Evolutionary conservation across 139 green algal species (phyloP), one percentile per base, ranked within the genome.

Genomic region (Chlorella sp.): DNA sequence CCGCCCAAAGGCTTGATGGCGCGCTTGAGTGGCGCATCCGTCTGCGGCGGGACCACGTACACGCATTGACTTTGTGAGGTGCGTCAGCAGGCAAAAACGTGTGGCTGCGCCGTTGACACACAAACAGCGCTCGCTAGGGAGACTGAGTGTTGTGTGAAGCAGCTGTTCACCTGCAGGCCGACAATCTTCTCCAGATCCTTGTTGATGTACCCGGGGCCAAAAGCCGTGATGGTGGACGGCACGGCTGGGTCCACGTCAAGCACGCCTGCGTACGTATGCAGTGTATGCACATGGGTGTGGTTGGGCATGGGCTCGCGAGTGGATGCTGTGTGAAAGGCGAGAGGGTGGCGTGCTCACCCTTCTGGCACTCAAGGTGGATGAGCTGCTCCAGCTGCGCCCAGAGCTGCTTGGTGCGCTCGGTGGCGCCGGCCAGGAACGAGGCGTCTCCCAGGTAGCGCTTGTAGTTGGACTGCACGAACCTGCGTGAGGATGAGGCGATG

Each of bases 1-100:
- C 89, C 89, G 32, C 89, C 89, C 74, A 87, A 74, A 0, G 88
- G 86, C 80, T 94, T 94, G 73, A 94, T 93, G 35, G 83, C 82
- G 35, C 89, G 80, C 79, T 91, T 89, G 1, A 94, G 80, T 3
- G 88, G 86, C 62, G 62, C 68, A 69, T 93, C 85, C 3, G 89
- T 91, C 78, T 93, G 88, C 61, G 91, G 70, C 33, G 20, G 27
- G 24, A 64, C 17, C 10, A n/a, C n/a, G n/a, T n/a, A n/a, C n/a
- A n/a, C n/a, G n/a, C n/a, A n/a, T n/a, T n/a, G n/a, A n/a, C n/a
- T n/a, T n/a, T n/a, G n/a, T n/a, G n/a, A n/a, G n/a, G n/a, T n/a
- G n/a, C n/a, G n/a, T n/a, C n/a, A n/a, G n/a, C n/a, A n/a, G n/a
- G n/a, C n/a, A n/a, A n/a, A n/a, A n/a, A n/a, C n/a, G n/a, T n/a